These are phyloP conservation scores for Curvularia sp. DNA, from an alignment of 2,329 filamentous ascomycete species.

Conservation along the genomic window DNA sequence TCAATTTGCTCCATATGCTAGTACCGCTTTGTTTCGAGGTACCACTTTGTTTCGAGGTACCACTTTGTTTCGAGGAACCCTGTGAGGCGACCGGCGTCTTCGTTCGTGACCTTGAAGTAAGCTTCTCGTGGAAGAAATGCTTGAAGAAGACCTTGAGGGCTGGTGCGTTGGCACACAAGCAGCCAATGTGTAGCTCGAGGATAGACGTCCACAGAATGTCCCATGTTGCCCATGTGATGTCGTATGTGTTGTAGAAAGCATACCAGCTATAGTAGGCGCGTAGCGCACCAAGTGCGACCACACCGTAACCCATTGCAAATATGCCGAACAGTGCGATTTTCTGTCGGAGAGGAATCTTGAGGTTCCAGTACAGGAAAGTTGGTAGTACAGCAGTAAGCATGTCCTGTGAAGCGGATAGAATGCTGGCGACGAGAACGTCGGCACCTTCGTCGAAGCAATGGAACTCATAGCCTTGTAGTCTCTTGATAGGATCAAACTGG, in stretches of 20 bases:
- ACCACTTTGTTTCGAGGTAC: conserved; percentile 3
- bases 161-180: conserved; percentile 42
- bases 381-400: conserved; percentile 42
- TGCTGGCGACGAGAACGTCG: conserved; percentile 37
- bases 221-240: conserved; percentile 39
- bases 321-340: conserved; percentile 42
- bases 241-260: conserved; percentile 41
- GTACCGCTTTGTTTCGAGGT: conserved; percentile 3
- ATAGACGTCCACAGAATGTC: conserved; percentile 29
- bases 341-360: conserved; percentile 38
- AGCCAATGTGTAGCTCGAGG: conserved; percentile 41
- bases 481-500: conserved; percentile 28
- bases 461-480: conserved; percentile 33
- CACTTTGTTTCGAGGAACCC: not conserved
- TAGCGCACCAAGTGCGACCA: conserved; percentile 31
- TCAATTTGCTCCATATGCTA: conserved; percentile 17
- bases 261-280: conserved; percentile 39
- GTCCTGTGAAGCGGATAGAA: conserved; percentile 40
- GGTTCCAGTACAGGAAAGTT: conserved; percentile 43
- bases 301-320: conserved; percentile 43
- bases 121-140: conserved; percentile 36
- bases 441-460: conserved; percentile 45
- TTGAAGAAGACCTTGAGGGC: conserved; percentile 46
- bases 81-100: conserved; percentile 6
- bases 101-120: conserved; percentile 19